phyloP scores from a whole-genome alignment of 2,329 filamentous ascomycete genomes.

The Neonectria hederae region DNA sequence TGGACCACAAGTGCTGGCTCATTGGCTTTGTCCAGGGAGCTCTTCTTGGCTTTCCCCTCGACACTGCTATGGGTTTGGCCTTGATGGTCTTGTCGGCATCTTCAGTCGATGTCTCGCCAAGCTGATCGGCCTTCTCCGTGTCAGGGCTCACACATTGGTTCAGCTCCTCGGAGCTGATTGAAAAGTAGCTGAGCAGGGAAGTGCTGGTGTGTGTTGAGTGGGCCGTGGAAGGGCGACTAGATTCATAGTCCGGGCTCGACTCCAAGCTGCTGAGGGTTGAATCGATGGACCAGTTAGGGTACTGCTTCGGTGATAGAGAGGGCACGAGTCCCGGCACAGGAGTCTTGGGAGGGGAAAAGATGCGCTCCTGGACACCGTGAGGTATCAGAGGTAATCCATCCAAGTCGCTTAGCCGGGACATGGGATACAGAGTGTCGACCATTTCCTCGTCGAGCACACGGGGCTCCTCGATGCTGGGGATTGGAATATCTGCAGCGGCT shows the following conservation, averaged over 20 bases:
- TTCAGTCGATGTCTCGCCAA: slow-evolving; percentile 39
- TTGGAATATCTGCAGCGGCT: slow-evolving; percentile 70
- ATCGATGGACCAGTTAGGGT: slow-evolving; percentile 68
- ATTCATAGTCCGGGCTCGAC: slow-evolving; percentile 67
- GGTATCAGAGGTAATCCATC: slow-evolving; percentile 44
- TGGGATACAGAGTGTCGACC: slow-evolving; percentile 48
- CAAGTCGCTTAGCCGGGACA: slow-evolving; percentile 49
- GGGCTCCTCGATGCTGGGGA: slow-evolving; percentile 71
- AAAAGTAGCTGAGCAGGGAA: slow-evolving; percentile 66
- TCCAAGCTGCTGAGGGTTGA: slow-evolving; percentile 66
- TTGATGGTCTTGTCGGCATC: slow-evolving; percentile 48
- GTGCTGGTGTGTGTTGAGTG: slow-evolving; percentile 67
- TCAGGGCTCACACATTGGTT: slow-evolving; percentile 63
- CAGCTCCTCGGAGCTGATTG: slow-evolving; percentile 65
- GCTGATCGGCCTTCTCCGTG: slow-evolving; percentile 41
- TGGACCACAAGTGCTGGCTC: slow-evolving; percentile 73
- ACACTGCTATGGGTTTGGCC: slow-evolving; percentile 26
- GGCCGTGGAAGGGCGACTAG: slow-evolving; percentile 68
- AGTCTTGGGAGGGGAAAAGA: slow-evolving; percentile 67
- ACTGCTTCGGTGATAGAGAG: slow-evolving; percentile 57
- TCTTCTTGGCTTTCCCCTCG: slow-evolving; percentile 53
- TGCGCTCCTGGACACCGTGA: slow-evolving; percentile 49
- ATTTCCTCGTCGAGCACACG: slow-evolving; percentile 57
- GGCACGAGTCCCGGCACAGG: slow-evolving; percentile 60
- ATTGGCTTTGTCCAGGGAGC: slow-evolving; percentile 72